These are phyloP conservation scores for Amorphotheca resinae DNA, from an alignment of 495 filamentous ascomycete species.

Conservation along the genomic window DNA sequence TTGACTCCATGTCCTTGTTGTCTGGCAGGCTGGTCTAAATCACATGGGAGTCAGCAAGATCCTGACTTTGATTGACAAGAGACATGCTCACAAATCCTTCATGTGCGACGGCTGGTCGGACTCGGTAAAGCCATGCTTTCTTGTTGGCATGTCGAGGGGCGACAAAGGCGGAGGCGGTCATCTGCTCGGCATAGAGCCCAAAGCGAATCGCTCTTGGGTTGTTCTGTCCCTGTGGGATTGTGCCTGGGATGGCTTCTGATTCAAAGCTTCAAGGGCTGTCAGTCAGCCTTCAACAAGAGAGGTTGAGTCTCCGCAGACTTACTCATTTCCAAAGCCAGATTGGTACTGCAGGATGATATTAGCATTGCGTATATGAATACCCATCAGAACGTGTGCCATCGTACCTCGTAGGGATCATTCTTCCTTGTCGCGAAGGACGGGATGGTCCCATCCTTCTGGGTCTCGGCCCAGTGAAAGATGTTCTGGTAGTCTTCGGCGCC, in stretches of 20 bases:
- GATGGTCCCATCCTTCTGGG: constrained; percentile 36
- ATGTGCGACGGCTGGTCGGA: constrained; percentile 52
- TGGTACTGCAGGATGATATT: constrained; percentile 34
- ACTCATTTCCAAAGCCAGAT: constrained; percentile 41
- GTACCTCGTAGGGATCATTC: constrained; percentile 41
- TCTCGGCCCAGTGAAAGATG: constrained; percentile 47
- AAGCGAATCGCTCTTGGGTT: constrained; percentile 57
- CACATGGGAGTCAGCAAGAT: constrained; percentile 23
- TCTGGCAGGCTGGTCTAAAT: constrained; percentile 28
- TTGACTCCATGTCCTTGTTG: constrained; percentile 19
- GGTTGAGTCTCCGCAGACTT: too few species aligned
- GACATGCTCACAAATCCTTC: constrained; percentile 28
- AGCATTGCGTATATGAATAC: constrained; percentile 4
- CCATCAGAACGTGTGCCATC: neutral
- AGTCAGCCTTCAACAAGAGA: too few species aligned
- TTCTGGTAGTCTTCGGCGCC: constrained; percentile 42
- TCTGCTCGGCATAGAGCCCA: constrained; percentile 62
- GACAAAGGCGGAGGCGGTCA: constrained; percentile 63
- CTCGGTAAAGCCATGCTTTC: constrained; percentile 62
- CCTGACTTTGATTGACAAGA: too few species aligned
- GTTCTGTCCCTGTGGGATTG: constrained; percentile 38
- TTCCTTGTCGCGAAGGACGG: constrained; percentile 33
- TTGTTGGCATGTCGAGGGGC: constrained; percentile 55
- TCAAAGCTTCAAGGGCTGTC: too few species aligned
- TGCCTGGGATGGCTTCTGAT: constrained; percentile 25